Conservation (phyloP, 2,329 filamentous ascomycete species). For the Stenocarpella maydis region DNA sequence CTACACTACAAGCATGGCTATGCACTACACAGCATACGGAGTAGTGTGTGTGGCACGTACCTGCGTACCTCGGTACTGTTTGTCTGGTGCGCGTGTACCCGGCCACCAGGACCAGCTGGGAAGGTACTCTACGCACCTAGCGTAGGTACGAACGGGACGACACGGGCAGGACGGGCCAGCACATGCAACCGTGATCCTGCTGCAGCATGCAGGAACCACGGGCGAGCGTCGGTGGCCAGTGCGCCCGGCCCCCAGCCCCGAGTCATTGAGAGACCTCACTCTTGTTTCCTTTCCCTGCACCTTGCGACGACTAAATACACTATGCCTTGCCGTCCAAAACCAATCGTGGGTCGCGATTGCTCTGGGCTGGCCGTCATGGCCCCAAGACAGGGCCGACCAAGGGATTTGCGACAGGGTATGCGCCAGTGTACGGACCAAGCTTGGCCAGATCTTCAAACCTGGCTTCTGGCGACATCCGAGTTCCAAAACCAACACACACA, state of each 20-base stretch:
- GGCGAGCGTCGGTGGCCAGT: background rate
- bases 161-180: background rate
- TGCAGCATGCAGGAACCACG: constrained; percentile 16
- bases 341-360: background rate
- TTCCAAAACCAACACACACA: constrained; percentile 4
- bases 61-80: no score
- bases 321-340: background rate
- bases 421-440: constrained; percentile 3
- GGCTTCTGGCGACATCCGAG: constrained; percentile 26
- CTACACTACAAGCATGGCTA: no score
- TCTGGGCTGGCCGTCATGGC: no score
- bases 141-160: background rate
- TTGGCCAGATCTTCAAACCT: constrained; percentile 24
- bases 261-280: constrained; percentile 8
- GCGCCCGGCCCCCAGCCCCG: constrained; percentile 6
- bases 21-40: background rate
- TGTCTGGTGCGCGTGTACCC: constrained; percentile 3
- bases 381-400: background rate
- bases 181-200: constrained; percentile 5
- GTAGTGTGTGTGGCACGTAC: no score
- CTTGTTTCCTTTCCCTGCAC: background rate
- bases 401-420: constrained; percentile 1
- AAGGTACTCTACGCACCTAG: background rate
- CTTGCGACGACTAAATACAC: background rate
- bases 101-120: background rate